Percentiles rank a stretch among this genome's conserved stretches.
These are phyloP conservation scores for Lentinula raphanica DNA, from an alignment of 768 basidiomycete species.

Conservation along the genomic window DNA sequence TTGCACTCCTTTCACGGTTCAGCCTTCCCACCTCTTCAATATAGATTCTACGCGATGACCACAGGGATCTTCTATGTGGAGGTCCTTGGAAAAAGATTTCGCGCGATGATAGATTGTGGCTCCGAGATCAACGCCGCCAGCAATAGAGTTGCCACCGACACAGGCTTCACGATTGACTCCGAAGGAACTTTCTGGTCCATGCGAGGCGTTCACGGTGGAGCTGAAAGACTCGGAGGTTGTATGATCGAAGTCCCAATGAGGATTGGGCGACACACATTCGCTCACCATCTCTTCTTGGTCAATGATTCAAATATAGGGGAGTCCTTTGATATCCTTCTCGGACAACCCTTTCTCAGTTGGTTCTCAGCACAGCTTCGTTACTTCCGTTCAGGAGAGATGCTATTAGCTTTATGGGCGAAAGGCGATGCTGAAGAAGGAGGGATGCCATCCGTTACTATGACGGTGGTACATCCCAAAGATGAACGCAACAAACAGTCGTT, in stretches of 20 bases:
- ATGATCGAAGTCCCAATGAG: conserved; percentile 11
- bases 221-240: conserved; percentile 14
- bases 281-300: conserved; percentile 25
- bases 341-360: conserved; percentile 15
- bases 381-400: background rate
- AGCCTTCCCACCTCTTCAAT: background rate
- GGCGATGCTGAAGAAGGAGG: too few species aligned
- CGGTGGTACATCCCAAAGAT: too few species aligned
- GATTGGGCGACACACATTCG: conserved; percentile 16
- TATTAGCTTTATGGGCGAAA: background rate
- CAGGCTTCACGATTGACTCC: conserved; percentile 49
- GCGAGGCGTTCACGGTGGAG: conserved; percentile 17
- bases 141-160: background rate
- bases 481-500: too few species aligned
- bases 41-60: background rate
- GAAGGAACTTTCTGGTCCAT: conserved; percentile 22
- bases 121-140: conserved; percentile 1
- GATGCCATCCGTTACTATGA: too few species aligned
- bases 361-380: conserved; percentile 9
- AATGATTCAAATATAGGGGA: background rate
- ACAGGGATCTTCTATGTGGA: background rate
- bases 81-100: background rate
- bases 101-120: conserved; percentile 3
- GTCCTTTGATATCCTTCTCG: conserved; percentile 14
- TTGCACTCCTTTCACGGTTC: too few species aligned